Base-by-base conservation (phyloP, 331 rosid genomes). In the Rhamnella rubrinervis region DNA sequence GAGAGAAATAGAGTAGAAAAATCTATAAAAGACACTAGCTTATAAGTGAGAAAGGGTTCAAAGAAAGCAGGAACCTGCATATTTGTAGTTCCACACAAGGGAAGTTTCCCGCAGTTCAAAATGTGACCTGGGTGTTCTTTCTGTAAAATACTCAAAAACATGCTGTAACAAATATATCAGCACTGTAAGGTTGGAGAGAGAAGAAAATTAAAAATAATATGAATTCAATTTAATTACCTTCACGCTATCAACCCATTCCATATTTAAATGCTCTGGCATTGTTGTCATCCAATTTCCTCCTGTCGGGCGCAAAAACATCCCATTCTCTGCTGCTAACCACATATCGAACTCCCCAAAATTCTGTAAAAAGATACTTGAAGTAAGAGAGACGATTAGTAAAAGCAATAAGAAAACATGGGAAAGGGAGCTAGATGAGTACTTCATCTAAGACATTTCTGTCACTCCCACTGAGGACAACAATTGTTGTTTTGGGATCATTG, bases 251-350 rank as follows among this genome's bases (percentile, higher is more conserved):
- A 87, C 86, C 98, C 98, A 93, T 68, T 93, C 98, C 98, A 91
- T 91, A 79, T 87, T 93, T 78, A 89, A 76, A 72, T 87, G 97
- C 70, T 93, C 98, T 7, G 97, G 98, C 98, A 93, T 93, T 60
- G 98, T 93, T 66, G 98, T 91, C 98, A 93, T 91, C 98, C 98
- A 93, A 23, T 81, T 87, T 52, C 97, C 97, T 72, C 69, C 81
- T 18, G 98, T 82, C 63, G 67, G 77, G 59, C 89, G 84, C 68
- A 93, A 67, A 75, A 93, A 93, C 98, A 93, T 93, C 71, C 97
- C 98, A 76, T 93, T 91, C 82, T 93, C 98, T 18, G 98, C 98
- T 59, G 98, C 98, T 82, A 93, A 84, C 98, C 98, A 93, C 87
- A 89, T 78, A 76, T 88, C 80, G 51, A 84, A 85, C 72, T 87